Evolutionary conservation across 306 rosid species (phyloP).

Genomic region (Rosa rugosa): DNA sequence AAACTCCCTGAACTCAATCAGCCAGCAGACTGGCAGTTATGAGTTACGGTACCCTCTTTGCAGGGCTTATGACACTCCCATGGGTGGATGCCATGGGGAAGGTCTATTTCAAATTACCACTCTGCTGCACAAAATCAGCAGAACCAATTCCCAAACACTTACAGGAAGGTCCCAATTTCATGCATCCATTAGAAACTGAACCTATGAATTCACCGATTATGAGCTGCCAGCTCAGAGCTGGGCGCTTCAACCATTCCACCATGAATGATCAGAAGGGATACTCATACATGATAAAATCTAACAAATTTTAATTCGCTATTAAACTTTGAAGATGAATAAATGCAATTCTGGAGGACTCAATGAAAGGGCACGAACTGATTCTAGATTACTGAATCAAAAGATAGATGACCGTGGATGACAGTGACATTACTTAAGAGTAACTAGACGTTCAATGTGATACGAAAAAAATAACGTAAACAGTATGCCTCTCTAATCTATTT

Average conservation of each 20-base stretch:
- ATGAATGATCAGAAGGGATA: neutral
- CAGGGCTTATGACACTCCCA: neutral
- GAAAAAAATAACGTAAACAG: neutral
- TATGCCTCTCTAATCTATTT: conserved; percentile 17
- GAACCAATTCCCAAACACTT: neutral
- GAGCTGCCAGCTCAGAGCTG: no score
- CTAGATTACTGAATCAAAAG: neutral
- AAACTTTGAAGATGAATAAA: neutral
- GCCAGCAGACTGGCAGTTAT: neutral
- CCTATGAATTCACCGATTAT: neutral
- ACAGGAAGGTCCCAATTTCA: neutral
- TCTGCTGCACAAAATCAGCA: neutral
- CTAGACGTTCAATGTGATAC: neutral
- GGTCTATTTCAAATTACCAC: neutral
- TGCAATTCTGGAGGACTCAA: neutral
- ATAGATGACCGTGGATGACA: neutral
- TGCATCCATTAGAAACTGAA: neutral
- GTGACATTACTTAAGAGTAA: neutral
- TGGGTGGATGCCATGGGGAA: neutral
- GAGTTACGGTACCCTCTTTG: neutral
- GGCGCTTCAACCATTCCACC: neutral
- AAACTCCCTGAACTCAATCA: neutral
- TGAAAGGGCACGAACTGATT: neutral
- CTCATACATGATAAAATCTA: neutral
- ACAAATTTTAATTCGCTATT: neutral